A percentile compares a stretch with the other conserved stretches of the same genome.
phyloP scores from a whole-genome alignment of 2,329 filamentous ascomycete species.

The Arthrobotrys entomopaga region DNA sequence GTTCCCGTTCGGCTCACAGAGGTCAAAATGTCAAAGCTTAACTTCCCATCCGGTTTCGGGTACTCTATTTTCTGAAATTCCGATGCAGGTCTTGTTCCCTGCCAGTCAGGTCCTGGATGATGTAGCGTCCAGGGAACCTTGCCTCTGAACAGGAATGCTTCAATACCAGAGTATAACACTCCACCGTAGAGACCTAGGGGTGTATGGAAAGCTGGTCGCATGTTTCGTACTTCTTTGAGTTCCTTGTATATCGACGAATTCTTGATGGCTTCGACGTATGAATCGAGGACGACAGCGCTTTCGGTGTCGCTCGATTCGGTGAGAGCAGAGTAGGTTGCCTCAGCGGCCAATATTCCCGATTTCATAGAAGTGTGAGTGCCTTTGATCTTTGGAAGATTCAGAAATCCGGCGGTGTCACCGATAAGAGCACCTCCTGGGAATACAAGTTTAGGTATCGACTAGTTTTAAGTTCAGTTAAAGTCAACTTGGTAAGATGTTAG shows the following conservation, averaged over 20 bases:
- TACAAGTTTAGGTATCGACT: slow-evolving; percentile 91
- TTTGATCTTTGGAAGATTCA: slow-evolving; percentile 99
- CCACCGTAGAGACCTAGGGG: slow-evolving; percentile 89
- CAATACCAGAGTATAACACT: slow-evolving; percentile 89
- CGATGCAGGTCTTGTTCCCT: slow-evolving; percentile 81
- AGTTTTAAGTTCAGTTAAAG: background rate
- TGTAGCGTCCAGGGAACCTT: slow-evolving; percentile 90
- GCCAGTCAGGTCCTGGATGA: slow-evolving; percentile 81
- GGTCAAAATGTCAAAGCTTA: slow-evolving; percentile 95
- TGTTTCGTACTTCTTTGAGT: slow-evolving; percentile 93
- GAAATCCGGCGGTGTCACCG: slow-evolving; percentile 93
- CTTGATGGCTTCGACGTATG: slow-evolving; percentile 90
- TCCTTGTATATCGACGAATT: slow-evolving; percentile 92
- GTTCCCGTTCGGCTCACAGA: slow-evolving; percentile 95
- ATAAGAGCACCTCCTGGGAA: slow-evolving; percentile 96
- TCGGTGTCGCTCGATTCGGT: slow-evolving; percentile 62
- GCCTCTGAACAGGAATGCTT: slow-evolving; percentile 87
- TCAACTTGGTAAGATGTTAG: background rate
- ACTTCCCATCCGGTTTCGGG: slow-evolving; percentile 92
- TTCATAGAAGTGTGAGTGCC: slow-evolving; percentile 98
- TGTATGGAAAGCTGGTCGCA: slow-evolving; percentile 92
- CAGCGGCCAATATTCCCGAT: slow-evolving; percentile 93
- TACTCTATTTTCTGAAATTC: slow-evolving; percentile 90
- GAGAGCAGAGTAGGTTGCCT: slow-evolving; percentile 85
- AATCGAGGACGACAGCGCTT: slow-evolving; percentile 83